phyloP scores from a whole-genome alignment of 345 rosid species.

The Orychophragmus violaceus region DNA sequence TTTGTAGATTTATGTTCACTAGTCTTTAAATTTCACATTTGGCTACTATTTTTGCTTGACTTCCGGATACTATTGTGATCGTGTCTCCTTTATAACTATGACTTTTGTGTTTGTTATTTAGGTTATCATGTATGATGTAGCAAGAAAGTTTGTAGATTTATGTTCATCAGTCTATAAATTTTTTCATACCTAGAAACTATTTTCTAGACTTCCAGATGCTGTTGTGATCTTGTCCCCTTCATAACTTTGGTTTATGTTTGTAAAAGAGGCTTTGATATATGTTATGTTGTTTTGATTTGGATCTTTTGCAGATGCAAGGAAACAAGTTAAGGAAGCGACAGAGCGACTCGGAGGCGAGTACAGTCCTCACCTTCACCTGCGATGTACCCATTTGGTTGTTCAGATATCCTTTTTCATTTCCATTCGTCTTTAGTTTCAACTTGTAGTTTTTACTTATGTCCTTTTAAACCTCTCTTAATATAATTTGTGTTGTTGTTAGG shows the following conservation, averaged over 20 bases:
- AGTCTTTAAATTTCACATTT: not conserved
- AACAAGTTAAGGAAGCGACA: slow-evolving; percentile 88
- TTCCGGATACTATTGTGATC: not conserved
- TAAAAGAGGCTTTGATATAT: not conserved
- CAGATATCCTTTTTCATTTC: slow-evolving; percentile 69
- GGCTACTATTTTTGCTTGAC: not conserved
- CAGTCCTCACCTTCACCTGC: slow-evolving; percentile 72
- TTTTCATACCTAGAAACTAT: not conserved
- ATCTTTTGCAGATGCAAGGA: slow-evolving; percentile 66
- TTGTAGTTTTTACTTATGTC: not conserved
- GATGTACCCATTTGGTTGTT: slow-evolving; percentile 90
- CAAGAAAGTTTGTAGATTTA: not conserved
- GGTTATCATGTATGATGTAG: not conserved
- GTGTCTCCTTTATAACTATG: not conserved
- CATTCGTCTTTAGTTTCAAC: not conserved
- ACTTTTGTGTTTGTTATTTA: not conserved
- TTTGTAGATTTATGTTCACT: not conserved
- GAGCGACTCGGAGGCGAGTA: slow-evolving; percentile 88
- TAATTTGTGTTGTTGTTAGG: not conserved
- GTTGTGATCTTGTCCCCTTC: not conserved
- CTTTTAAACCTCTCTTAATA: not conserved
- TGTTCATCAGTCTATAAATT: not conserved
- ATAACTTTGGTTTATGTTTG: not conserved
- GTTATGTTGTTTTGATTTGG: not conserved
- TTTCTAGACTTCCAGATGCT: not conserved